Conservation (phyloP, 345 rosid genomes). For the Raphanus sativus region DNA sequence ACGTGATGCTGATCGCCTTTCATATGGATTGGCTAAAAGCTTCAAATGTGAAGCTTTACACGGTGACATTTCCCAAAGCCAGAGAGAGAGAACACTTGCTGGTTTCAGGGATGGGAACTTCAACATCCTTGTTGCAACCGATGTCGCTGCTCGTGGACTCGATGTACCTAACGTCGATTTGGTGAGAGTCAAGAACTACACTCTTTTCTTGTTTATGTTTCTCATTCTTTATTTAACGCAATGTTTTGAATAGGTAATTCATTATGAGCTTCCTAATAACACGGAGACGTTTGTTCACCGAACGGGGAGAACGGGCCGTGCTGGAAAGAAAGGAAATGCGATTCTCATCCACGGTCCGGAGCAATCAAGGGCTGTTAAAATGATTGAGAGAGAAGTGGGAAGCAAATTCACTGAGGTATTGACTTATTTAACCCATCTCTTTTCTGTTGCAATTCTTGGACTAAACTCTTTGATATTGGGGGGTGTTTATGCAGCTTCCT, state of each 20-base stretch:
- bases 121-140: constrained; percentile 91
- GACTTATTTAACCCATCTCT: background rate
- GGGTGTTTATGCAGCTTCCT: constrained; percentile 54
- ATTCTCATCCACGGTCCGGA: constrained; percentile 71
- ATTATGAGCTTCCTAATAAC: constrained; percentile 86
- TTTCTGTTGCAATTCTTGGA: background rate
- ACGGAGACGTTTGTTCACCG: constrained; percentile 99
- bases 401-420: constrained; percentile 75
- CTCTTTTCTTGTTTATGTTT: background rate
- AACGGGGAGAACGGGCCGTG: constrained; percentile 99
- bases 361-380: constrained; percentile 61
- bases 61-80: constrained; percentile 89
- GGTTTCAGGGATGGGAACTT: constrained; percentile 83
- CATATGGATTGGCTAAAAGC: constrained; percentile 67
- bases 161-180: constrained; percentile 96
- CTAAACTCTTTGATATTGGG: background rate
- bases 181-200: constrained; percentile 50
- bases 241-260: constrained; percentile 55
- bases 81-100: constrained; percentile 90
- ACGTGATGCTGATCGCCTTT: constrained; percentile 88
- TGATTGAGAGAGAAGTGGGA: constrained; percentile 85
- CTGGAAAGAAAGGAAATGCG: constrained; percentile 96
- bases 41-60: constrained; percentile 88
- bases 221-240: no score
- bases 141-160: constrained; percentile 99